phyloP scores from a whole-genome alignment of 2,329 filamentous ascomycete species.

The Penicillium sp. region DNA sequence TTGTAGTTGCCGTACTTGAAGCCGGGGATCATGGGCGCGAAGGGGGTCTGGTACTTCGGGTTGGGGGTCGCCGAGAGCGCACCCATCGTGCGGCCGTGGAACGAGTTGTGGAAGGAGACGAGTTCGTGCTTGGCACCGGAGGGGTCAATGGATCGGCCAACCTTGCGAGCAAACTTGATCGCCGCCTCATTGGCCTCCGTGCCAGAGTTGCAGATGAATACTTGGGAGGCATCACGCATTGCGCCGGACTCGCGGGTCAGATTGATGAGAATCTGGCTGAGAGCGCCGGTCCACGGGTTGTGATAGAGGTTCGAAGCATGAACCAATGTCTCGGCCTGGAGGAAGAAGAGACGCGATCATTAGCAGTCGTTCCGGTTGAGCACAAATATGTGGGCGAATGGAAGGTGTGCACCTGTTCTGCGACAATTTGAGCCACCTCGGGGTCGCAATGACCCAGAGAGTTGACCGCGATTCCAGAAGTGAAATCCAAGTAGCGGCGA shows the following conservation, averaged over 20 bases:
- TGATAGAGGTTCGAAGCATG: conserved; percentile 96
- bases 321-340: conserved; percentile 63
- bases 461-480: conserved; percentile 92
- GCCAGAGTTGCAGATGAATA: conserved; percentile 94
- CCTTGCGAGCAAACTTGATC: conserved; percentile 93
- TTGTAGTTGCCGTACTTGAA: conserved; percentile 86
- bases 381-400: background rate
- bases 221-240: conserved; percentile 73
- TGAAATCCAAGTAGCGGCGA: conserved; percentile 86
- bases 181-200: conserved; percentile 97
- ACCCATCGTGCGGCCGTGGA: conserved; percentile 96
- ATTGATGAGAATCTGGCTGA: conserved; percentile 79
- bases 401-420: conserved; percentile 60
- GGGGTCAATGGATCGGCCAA: conserved; percentile 68
- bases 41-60: conserved; percentile 94
- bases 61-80: conserved; percentile 93
- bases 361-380: conserved; percentile 1
- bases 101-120: conserved; percentile 84
- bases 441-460: conserved; percentile 84
- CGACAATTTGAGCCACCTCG: conserved; percentile 66
- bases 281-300: conserved; percentile 87
- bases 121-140: conserved; percentile 71
- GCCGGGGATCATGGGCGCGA: conserved; percentile 90
- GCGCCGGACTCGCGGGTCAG: conserved; percentile 71
- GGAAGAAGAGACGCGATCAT: conserved; percentile 19